Base-by-base conservation (phyloP, 176 grass and related monocot genomes). In the Lolium perenne region DNA sequence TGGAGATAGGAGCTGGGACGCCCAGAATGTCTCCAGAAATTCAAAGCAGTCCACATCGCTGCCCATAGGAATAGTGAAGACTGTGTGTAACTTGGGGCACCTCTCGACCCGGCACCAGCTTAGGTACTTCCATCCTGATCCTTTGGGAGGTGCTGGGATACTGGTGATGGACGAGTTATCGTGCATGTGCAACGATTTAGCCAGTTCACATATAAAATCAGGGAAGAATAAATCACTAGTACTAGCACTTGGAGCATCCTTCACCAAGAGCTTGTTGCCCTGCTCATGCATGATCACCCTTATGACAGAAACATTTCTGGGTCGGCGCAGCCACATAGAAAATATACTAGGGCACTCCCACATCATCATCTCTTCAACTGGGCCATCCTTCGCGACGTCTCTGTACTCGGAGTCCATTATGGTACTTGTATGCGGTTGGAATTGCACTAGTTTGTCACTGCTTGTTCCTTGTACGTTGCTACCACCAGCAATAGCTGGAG, bases 51-150 rank as follows among this genome's bases (percentile, higher is more conserved):
- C 2, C 29, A 29, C 63, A 2, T 35, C 32, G 3, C 32, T 35
- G 32, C 7, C 38, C 2, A 5, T 10, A 1, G 40, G 38, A 49
- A 10, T 2, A 60, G 10, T 4, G 49, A 79, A 86, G 22, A 86
- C 23, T 0, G 25, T 40, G 7, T 67, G 7, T 38, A 85, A 8
- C 8, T 11, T 68, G 20, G 48, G 76, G 41, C 84, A 86, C 23
- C 76, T 57, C 65, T 86, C 84, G 5, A 86, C 8, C n/a, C 64
- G 64, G 23, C 40, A 86, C 84, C 84, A 86, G 1, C 0, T 0
- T 22, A 86, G 32, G n/a, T n/a, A 0, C 0, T 0, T 0, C 84
- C 84, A 86, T 10, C 1, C 26, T 4, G 38, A 35, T 35, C 32
- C 32, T 5, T 32, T 10, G 35, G 20, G 26, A 11, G 54, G 66